Conservation (phyloP, 2,329 filamentous ascomycete species). For the Alternaria dauci region DNA sequence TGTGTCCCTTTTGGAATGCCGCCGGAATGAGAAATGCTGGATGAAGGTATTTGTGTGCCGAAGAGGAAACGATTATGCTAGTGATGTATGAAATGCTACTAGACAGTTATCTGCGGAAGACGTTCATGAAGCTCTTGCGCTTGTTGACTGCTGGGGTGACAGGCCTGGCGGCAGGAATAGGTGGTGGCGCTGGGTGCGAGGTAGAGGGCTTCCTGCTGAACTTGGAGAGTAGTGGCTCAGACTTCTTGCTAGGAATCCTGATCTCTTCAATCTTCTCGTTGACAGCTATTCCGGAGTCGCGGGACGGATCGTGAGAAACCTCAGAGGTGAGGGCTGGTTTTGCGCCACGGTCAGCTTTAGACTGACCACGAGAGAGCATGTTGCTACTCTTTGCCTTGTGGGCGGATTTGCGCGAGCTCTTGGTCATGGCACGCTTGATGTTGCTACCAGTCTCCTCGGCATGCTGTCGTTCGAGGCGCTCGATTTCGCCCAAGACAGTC, state of each 20-base stretch:
- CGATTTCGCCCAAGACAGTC: conserved; percentile 73
- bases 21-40: background rate
- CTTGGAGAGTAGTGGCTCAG: conserved; percentile 34
- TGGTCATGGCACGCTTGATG: conserved; percentile 54
- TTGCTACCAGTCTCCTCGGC: conserved; percentile 53
- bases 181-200: conserved; percentile 33
- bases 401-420: conserved; percentile 45
- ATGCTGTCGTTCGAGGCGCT: conserved; percentile 62
- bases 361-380: conserved; percentile 45
- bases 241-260: conserved; percentile 34
- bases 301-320: conserved; percentile 45
- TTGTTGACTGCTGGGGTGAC: conserved; percentile 53
- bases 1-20: conserved; percentile 4
- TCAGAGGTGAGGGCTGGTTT: conserved; percentile 42
- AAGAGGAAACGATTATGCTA: background rate
- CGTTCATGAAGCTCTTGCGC: conserved; percentile 57
- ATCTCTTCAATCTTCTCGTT: conserved; percentile 37
- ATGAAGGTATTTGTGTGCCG: background rate
- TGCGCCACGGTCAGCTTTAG: conserved; percentile 38
- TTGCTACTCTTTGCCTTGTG: conserved; percentile 50
- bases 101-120: conserved; percentile 49
- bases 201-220: conserved; percentile 31
- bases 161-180: conserved; percentile 41
- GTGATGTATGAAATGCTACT: background rate
- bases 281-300: conserved; percentile 48